Base-by-base conservation (phyloP, 768 basidiomycete genomes). In the Basidioascus undulatus region DNA sequence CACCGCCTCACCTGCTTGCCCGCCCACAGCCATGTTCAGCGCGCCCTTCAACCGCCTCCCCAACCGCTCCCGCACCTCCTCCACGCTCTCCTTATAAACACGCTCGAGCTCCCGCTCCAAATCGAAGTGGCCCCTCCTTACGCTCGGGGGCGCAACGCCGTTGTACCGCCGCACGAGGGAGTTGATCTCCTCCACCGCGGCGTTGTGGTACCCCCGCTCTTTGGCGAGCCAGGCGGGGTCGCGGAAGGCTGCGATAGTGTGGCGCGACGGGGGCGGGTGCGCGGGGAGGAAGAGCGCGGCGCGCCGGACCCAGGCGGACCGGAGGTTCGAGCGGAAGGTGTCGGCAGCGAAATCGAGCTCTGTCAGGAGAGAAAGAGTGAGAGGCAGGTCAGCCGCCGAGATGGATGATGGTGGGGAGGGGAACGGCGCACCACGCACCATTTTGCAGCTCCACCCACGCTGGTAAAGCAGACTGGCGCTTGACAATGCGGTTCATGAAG, bases 371-470 rank as follows among this genome's bases (percentile, higher is more conserved):
- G 7, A 28, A 42, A 23, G 2, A 8, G 15, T 13, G 19, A 30
- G 26, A 19, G 12, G n/a, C 13, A 18, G 10, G 21, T 25, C 11
- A 27, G 25, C 16, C 8, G 21, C 31, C 16, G 32, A 16, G 38
- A 21, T 40, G 4, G 23, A 15, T 4, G 15, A 12, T 5, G 28
- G 23, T 35, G 27, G 32, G 18, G 10, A 15, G 35, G 10, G 30
- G 16, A 31, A 21, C 24, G 19, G 5, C n/a, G 26, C 27, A 15
- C 11, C 19, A 55, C 67, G 35, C 46, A 70, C 74, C 74, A 40
- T 63, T 61, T 56, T 81, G 80, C 25, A 79, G 51, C 57, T 83
- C 78, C 1, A 83, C 72, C 80, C 81, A 83, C 5, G 77, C 73
- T 30, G 79, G 81, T 8, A 70, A 68, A 12, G 76, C 77, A 19